Evolutionary conservation across 495 filamentous ascomycete genomes (phyloP), one percentile per base, ranked within the genome.

Genomic region (Schizothecium vesticola): DNA sequence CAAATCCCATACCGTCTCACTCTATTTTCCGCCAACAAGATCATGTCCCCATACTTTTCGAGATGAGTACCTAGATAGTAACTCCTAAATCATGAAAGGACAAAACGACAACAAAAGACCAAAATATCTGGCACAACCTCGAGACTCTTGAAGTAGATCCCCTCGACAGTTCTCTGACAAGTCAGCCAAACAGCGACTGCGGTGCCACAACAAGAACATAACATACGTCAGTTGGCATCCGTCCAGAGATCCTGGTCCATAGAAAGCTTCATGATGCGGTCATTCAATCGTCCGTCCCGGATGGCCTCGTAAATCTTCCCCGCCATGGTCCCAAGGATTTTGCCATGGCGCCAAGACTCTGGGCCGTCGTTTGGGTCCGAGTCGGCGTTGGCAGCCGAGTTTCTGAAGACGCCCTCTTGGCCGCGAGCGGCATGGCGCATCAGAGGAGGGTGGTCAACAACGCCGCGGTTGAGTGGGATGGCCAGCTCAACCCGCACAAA

Each of bases 381-480:
- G 26, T 28, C 26, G 26, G n/a, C n/a, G n/a, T 13, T 6, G 12
- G 13, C 3, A 43, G 13, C 43, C 1, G 43, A 51, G 19, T 25
- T 21, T 61, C 66, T 31, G 56, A 8, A n/a, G 43, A 2, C n/a
- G 16, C 43, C 43, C 21, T 11, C 23, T 24, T 69, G 33, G 33
- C 19, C 12, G 13, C 13, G 43, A 13, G 28, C 51, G 6, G 56
- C 51, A 13, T 29, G 23, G 3, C 67, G 62, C 63, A 76, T 36
- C 29, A 75, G 63, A 1, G 79, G 75, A 2, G 82, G 81, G 63
- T 82, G 80, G 58, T 84, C 82, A 16, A 72, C 74, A 4, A 79
- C 77, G 8, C 82, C 82, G 0, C 78, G 69, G 69, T 83, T 79
- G 55, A 85, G 69, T n/a, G 83, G 82, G 7, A 85, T 76, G 0